These are phyloP conservation scores for Quercus parvula DNA, from an alignment of 306 rosid genomes.

Conservation along the genomic window DNA sequence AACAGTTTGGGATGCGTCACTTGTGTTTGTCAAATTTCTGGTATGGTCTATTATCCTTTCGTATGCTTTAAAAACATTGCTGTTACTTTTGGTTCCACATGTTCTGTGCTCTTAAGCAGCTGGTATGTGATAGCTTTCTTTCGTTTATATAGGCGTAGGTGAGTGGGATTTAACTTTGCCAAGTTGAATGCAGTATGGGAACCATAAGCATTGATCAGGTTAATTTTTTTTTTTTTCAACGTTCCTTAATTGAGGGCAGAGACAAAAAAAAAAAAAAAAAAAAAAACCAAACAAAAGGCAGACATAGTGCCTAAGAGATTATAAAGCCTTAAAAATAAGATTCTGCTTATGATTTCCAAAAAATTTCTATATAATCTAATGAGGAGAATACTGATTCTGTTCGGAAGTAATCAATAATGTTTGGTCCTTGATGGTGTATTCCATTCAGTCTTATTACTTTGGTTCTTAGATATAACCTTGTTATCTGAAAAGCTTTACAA, in stretches of 20 bases:
- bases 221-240: neutral
- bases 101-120: neutral
- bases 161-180: neutral
- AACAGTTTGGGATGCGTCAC: conserved; percentile 98
- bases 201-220: neutral
- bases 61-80: conserved; percentile 4
- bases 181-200: neutral
- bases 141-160: neutral
- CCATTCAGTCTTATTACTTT: neutral
- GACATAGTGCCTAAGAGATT: neutral
- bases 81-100: neutral
- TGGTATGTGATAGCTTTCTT: neutral
- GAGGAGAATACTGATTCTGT: neutral
- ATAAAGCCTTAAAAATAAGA: neutral
- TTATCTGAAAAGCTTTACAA: neutral
- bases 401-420: neutral
- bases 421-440: neutral
- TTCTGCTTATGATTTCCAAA: neutral
- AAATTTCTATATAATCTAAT: neutral
- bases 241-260: neutral
- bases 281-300: neutral
- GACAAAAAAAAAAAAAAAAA: neutral
- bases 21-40: conserved; percentile 81
- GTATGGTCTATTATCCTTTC: conserved; percentile 39
- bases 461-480: conserved; percentile 3